Evolutionary conservation across 345 rosid species (phyloP).

Genomic region (Draba incana): DNA sequence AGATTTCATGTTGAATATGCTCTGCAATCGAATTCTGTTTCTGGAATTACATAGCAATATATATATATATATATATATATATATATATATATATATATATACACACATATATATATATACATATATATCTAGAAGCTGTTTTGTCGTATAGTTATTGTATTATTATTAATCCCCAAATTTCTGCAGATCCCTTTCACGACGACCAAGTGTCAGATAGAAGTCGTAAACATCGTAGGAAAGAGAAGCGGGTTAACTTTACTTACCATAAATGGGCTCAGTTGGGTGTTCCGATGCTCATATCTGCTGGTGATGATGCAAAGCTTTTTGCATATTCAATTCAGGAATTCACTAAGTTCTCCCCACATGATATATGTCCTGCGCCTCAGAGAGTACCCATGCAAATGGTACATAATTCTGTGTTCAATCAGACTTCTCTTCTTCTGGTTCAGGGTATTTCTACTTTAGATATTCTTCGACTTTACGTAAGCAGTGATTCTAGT

Average conservation of each 20-base stretch:
- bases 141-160: neutral
- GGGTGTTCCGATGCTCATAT: slow-evolving; percentile 96
- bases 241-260: slow-evolving; percentile 65
- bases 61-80: too few species aligned
- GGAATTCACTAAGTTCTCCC: slow-evolving; percentile 86
- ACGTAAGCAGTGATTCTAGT: slow-evolving; percentile 43
- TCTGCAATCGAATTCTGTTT: neutral
- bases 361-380: slow-evolving; percentile 95
- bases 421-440: slow-evolving; percentile 64
- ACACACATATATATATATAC: too few species aligned
- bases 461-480: slow-evolving; percentile 72
- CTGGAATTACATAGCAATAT: neutral
- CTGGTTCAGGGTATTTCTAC: slow-evolving; percentile 68
- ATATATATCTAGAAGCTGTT: neutral
- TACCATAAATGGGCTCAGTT: slow-evolving; percentile 85
- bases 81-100: too few species aligned
- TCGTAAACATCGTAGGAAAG: slow-evolving; percentile 46
- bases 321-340: slow-evolving; percentile 84
- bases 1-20: neutral
- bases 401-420: slow-evolving; percentile 59
- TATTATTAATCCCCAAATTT: neutral
- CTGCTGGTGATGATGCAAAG: slow-evolving; percentile 96
- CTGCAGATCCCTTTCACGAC: slow-evolving; percentile 64
- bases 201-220: slow-evolving; percentile 39
- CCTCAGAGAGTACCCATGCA: slow-evolving; percentile 90